Evolutionary conservation across 306 rosid genomes (phyloP).

Genomic region (Corylus americana): DNA sequence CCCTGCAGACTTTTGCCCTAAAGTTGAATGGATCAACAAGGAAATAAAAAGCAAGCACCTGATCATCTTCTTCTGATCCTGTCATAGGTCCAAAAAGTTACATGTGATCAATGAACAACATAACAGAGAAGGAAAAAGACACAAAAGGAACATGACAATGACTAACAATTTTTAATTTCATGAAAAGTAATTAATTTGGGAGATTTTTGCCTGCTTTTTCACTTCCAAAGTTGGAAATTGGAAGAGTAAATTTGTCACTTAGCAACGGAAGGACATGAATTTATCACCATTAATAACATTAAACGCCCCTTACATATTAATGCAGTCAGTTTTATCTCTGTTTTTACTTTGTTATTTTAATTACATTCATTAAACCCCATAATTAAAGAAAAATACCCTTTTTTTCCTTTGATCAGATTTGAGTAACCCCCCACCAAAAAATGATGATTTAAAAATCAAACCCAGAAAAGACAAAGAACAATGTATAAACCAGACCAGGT

Average conservation of each 20-base stretch:
- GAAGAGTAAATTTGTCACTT: background rate
- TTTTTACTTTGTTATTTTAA: background rate
- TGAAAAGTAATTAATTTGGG: background rate
- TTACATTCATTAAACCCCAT: background rate
- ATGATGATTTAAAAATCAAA: background rate
- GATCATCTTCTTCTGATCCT: conserved; percentile 59
- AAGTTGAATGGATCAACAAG: conserved; percentile 49
- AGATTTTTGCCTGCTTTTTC: background rate
- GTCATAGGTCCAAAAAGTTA: conserved; percentile 17
- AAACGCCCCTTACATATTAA: background rate
- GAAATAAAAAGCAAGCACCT: conserved; percentile 49
- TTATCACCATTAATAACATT: background rate
- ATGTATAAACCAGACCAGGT: conserved; percentile 20
- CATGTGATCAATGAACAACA: conserved; percentile 12
- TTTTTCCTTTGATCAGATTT: background rate
- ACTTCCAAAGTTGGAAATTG: background rate
- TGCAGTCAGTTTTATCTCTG: background rate
- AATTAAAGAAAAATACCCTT: background rate
- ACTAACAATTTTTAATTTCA: background rate
- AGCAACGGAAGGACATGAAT: background rate
- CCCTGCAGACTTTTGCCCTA: conserved; percentile 36
- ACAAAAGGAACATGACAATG: background rate
- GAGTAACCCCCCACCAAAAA: background rate
- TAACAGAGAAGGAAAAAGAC: background rate
- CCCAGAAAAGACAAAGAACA: background rate